Evolutionary conservation across 1,284 basidiomycete species (phyloP).

Genomic region (Cutaneotrichosporon cavernicola): DNA sequence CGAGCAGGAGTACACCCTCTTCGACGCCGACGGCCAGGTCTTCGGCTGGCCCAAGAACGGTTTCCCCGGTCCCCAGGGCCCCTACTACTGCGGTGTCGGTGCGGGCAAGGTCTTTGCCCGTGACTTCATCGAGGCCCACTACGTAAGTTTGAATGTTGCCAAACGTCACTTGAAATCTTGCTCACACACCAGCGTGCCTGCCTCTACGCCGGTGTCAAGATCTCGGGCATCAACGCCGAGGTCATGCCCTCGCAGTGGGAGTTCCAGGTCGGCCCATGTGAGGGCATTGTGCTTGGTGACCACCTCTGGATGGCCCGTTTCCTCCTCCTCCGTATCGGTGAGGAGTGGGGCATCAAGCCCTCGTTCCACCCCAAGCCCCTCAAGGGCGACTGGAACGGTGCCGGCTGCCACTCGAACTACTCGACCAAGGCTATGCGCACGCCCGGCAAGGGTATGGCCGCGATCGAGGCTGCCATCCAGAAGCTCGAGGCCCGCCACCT

Average conservation of each 20-base stretch:
- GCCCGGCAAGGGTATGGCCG: slow-evolving; percentile 82
- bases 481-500: slow-evolving; percentile 79
- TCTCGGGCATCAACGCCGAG: slow-evolving; percentile 99
- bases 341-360: slow-evolving; percentile 93
- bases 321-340: slow-evolving; percentile 87
- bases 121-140: slow-evolving; percentile 99
- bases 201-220: slow-evolving; percentile 94
- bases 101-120: slow-evolving; percentile 94
- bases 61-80: slow-evolving; percentile 99
- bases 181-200: slow-evolving; percentile 58
- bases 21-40: slow-evolving; percentile 87
- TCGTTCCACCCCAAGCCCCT: slow-evolving; percentile 99
- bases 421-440: slow-evolving; percentile 89
- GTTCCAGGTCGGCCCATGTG: slow-evolving; percentile 98
- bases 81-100: slow-evolving; percentile 99
- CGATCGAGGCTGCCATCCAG: slow-evolving; percentile 90
- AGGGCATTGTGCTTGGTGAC: slow-evolving; percentile 97
- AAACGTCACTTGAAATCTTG: not conserved
- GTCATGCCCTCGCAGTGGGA: slow-evolving; percentile 99
- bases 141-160: slow-evolving; percentile 55
- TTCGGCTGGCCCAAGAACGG: slow-evolving; percentile 98
- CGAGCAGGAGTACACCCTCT: slow-evolving; percentile 99
- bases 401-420: slow-evolving; percentile 94
- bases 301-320: slow-evolving; percentile 97
- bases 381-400: slow-evolving; percentile 98